Evolutionary conservation across 164 flowering plant genomes (phyloP), one percentile per base, ranked within the genome.

Genomic region (Annona cherimola): DNA sequence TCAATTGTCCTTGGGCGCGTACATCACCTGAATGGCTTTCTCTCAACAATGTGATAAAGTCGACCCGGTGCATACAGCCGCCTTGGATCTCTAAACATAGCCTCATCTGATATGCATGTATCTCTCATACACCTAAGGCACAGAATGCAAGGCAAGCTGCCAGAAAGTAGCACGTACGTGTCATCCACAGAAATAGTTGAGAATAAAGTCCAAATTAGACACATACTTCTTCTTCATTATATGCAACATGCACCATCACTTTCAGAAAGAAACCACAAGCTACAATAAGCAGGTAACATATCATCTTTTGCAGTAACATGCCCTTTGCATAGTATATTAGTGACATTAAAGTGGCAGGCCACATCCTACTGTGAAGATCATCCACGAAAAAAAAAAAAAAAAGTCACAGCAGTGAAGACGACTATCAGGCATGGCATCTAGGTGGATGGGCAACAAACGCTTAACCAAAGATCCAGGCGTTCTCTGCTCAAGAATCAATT

Each of bases 11-110:
- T 39, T 9, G 45, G 40, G 67, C 19, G 65, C 41, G 2, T 43
- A 2, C 18, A 19, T 18, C 45, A 95, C 99, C 89, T 92, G 86
- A 78, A 92, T 70, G 93, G 94, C 74, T 87, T 90, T 82, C 99
- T 83, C 80, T 90, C 96, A 69, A 96, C 94, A 77, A 96, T 92
- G 80, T 96, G 99, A 79, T 93, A 96, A 64, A 94, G 83, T 59
- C 99, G 98, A 68, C 99, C 99, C 42, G 99, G 97, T 61, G 98
- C 97, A 84, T 92, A 93, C 18, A 96, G 82, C 73, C 99, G 82
- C 84, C 99, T 88, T 67, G 98, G 96, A 81, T 96, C 99, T 78
- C 75, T 87, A 60, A 93, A 80, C 90, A 83, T 86, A 76, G 82
- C 86, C 80, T 90, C 88, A 66, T 91, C 95, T 4, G 90, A 76